Conservation (phyloP, 495 filamentous ascomycete genomes). For the Cudoniella acicularis region DNA sequence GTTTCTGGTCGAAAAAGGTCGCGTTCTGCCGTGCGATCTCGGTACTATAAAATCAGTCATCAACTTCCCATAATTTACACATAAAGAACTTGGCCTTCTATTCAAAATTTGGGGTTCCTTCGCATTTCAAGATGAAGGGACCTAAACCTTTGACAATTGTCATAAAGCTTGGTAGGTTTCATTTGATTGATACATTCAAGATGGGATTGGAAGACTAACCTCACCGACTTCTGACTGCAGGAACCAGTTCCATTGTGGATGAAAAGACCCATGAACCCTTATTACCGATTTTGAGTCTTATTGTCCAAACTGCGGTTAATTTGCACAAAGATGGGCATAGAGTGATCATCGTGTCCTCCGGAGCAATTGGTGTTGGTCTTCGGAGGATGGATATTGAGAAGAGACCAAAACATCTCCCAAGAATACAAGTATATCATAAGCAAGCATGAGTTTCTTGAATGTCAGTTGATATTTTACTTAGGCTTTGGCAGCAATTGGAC, state of each 20-base stretch:
- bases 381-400: conserved; percentile 85
- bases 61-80: too few species aligned
- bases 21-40: conserved; percentile 16
- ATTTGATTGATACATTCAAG: not conserved
- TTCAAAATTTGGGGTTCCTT: too few species aligned
- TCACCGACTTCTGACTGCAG: conserved; percentile 49
- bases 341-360: conserved; percentile 93
- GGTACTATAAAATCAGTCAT: conserved; percentile 5
- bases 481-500: conserved; percentile 93
- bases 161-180: conserved; percentile 24
- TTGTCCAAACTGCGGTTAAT: conserved; percentile 86
- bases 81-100: too few species aligned
- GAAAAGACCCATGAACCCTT: conserved; percentile 97
- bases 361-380: conserved; percentile 90
- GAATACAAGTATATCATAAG: conserved; percentile 80
- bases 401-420: conserved; percentile 81
- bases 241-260: conserved; percentile 96
- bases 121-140: conserved; percentile 35
- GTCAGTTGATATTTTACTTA: conserved; percentile 30
- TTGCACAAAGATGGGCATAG: conserved; percentile 87
- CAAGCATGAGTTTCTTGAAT: not conserved
- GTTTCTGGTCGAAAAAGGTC: conserved; percentile 1
- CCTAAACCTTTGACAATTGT: conserved; percentile 37
- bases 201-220: too few species aligned
- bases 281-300: conserved; percentile 79